A percentile compares a stretch with the other conserved stretches of the same genome.
These are phyloP conservation scores for Endoconidiophora polonica DNA, from an alignment of 2,329 filamentous ascomycete genomes.

Conservation along the genomic window DNA sequence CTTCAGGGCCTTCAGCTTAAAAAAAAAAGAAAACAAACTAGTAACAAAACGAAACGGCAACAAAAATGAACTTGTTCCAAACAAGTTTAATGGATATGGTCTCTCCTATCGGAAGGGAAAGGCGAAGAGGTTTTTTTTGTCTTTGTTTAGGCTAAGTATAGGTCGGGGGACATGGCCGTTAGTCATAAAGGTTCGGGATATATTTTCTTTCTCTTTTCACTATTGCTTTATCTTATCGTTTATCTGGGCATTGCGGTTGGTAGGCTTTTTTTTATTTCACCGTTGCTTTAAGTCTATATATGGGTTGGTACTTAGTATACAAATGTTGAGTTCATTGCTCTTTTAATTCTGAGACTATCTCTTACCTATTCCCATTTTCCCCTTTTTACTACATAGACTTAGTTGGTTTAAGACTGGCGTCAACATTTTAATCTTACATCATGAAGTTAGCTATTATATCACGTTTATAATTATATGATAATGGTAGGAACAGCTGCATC, in stretches of 20 bases:
- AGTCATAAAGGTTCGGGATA: conserved; percentile 3
- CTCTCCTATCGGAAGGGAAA: too few relatives aligned
- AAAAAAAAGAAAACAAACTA: neutral
- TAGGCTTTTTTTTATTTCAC: neutral
- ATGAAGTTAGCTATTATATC: neutral
- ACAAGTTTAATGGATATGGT: neutral
- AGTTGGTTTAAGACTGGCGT: neutral
- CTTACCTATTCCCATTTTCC: neutral
- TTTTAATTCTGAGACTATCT: neutral
- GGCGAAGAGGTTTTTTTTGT: neutral
- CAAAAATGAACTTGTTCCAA: too few relatives aligned
- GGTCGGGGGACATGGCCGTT: neutral
- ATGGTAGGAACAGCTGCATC: too few relatives aligned
- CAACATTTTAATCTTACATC: neutral
- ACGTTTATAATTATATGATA: too few relatives aligned
- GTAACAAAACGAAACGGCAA: neutral
- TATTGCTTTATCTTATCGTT: neutral
- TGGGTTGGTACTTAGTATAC: too few relatives aligned
- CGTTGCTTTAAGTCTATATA: neutral
- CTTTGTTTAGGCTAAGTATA: neutral
- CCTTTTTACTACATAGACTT: neutral
- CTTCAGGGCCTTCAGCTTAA: neutral
- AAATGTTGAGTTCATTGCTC: neutral
- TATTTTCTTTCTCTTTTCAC: neutral
- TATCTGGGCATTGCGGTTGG: neutral